A percentile compares a stretch with the other conserved stretches of the same genome.
Conservation (phyloP, 345 rosid species). For the Sisymbrium irio region DNA sequence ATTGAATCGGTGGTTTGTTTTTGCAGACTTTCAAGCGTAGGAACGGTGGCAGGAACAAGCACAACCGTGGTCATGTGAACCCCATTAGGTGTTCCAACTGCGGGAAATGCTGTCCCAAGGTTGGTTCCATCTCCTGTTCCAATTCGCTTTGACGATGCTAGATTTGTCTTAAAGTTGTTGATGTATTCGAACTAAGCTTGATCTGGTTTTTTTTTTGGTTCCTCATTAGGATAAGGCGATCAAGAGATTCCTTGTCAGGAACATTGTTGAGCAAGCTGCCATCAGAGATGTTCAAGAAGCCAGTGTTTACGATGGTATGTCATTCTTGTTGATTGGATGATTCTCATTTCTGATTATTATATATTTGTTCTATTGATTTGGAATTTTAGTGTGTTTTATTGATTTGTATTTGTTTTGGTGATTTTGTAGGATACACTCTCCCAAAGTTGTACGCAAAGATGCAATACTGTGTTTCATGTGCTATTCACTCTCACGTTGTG, state of each 20-base stretch:
- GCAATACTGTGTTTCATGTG: conserved; percentile 92
- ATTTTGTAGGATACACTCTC: conserved; percentile 54
- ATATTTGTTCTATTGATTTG: background rate
- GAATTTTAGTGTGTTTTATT: background rate
- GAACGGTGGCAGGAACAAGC: conserved; percentile 96
- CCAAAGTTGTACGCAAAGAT: conserved; percentile 79
- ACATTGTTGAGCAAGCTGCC: conserved; percentile 89
- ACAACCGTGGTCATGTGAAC: conserved; percentile 89
- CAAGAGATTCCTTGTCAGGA: conserved; percentile 87
- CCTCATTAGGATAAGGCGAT: conserved; percentile 64
- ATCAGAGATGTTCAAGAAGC: conserved; percentile 92
- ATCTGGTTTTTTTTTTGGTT: background rate
- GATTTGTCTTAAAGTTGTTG: background rate
- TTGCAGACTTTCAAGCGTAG: conserved; percentile 84
- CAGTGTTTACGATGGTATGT: conserved; percentile 68
- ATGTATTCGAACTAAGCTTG: background rate
- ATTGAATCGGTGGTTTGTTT: background rate
- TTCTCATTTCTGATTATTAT: background rate
- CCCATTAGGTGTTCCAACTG: conserved; percentile 92
- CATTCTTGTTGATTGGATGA: background rate
- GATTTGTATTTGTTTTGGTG: background rate
- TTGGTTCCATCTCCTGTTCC: background rate
- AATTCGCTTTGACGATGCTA: background rate
- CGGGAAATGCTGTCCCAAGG: conserved; percentile 96
- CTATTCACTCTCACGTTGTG: conserved; percentile 91